Evolutionary conservation across 2,329 filamentous ascomycete species (phyloP), one percentile per base, ranked within the genome.

Genomic region (Passalora sequoiae): DNA sequence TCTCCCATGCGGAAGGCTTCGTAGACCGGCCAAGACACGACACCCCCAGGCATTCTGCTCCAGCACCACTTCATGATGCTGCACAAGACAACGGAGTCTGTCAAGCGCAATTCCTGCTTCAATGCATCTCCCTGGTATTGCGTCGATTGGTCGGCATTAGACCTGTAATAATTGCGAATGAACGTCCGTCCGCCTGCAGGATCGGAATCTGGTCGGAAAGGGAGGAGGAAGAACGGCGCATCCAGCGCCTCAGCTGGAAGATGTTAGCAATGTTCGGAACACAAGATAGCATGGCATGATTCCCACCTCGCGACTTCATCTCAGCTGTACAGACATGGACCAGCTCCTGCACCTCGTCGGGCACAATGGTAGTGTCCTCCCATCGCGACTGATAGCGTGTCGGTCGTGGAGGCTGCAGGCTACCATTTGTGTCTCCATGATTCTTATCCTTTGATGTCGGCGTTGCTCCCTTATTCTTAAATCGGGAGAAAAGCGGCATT

Each of bases 21-120:
- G 62, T 98, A 98, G 30, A 88, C 88, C 60, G 96, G 89, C 92
- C 92, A 97, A 45, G 88, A 89, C 25, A 98, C 89, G 10, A 98
- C 82, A 60, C 92, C 92, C 46, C 89, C 88, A 30, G 84, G 80
- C 38, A 98, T 73, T 68, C 92, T 81, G 64, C 87, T 89, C 92
- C 92, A 98, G 67, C 91, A 97, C 92, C 92, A 98, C 72, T 97
- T 98, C 53, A 92, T 75, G 30, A 96, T 89, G 58, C 89, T 92
- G 53, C 89, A 89, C 41, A 98, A 78, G 44, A 96, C 91, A 84
- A 95, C 88, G 46, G 91, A 89, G 67, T 96, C 91, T 19, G 86
- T 87, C 71, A 98, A 81, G 51, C 89, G 86, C 56, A 98, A 72
- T 69, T 98, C 92, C 65, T 92, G 89, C 49, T 77, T 71, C 61